Conservation (phyloP, 2,329 filamentous ascomycete species). For the Microdochium bolleyi region DNA sequence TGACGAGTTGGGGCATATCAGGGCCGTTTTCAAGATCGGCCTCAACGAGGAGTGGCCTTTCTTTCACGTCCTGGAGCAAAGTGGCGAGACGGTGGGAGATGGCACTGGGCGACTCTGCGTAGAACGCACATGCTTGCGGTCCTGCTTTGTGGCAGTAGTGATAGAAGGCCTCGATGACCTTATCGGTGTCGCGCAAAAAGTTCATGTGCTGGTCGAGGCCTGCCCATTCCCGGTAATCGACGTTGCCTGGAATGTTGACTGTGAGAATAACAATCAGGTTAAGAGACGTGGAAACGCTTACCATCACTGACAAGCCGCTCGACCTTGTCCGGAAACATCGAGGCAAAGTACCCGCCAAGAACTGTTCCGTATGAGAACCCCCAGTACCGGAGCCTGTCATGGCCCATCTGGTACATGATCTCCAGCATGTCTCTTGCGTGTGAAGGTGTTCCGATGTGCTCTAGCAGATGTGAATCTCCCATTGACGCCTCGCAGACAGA, state of each 20-base stretch:
- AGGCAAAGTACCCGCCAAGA: conserved; percentile 42
- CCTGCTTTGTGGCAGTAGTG: conserved; percentile 44
- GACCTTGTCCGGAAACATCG: conserved; percentile 41
- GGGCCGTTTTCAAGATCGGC: conserved; percentile 17
- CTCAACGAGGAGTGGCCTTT: conserved; percentile 33
- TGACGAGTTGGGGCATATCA: conserved; percentile 38
- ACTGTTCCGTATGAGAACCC: conserved; percentile 48
- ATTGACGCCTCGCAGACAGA: conserved; percentile 32
- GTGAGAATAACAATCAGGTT: conserved; percentile 1
- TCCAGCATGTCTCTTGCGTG: conserved; percentile 40
- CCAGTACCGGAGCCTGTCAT: conserved; percentile 40
- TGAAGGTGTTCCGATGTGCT: conserved; percentile 33
- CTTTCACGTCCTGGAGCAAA: conserved; percentile 31
- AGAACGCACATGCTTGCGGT: conserved; percentile 36
- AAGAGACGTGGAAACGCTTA: conserved; percentile 12
- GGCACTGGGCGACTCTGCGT: conserved; percentile 22
- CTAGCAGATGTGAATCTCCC: conserved; percentile 25
- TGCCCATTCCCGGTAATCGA: conserved; percentile 48
- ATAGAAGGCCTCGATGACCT: conserved; percentile 44
- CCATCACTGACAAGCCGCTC: conserved; percentile 43
- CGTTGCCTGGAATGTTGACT: conserved; percentile 25
- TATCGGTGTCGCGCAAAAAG: conserved; percentile 46
- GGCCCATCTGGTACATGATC: conserved; percentile 31
- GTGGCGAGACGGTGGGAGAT: conserved; percentile 28
- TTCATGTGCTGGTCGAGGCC: conserved; percentile 32